Evolutionary conservation across 768 basidiomycete species (phyloP), one percentile per base, ranked within the genome.

Genomic region (Lactarius quietus): DNA sequence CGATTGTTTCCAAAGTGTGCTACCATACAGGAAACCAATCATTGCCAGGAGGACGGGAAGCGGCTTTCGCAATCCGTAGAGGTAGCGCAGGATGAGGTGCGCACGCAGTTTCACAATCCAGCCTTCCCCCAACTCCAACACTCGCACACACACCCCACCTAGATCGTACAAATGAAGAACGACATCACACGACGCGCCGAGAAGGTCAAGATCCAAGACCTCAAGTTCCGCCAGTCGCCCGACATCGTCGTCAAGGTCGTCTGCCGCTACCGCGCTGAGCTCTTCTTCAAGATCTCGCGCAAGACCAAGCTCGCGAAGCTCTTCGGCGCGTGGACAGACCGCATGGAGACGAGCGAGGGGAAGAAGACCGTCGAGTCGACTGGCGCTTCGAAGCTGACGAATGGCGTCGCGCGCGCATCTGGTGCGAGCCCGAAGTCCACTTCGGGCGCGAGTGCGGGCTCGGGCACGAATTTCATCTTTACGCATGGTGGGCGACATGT

Each of bases 271-370:
- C 89, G 93, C 53, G 91, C 92, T 4, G 92, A 95, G 72, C 82
- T 95, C 48, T 93, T 91, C 79, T 95, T 95, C 84, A 94, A 93
- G 76, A 92, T 95, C 69, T 91, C 90, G 10, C 88, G 93, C 74
- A 93, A 93, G 77, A 92, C 90, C 31, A 93, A 92, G 73, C 80
- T 95, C 38, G 86, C 87, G 62, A 83, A 89, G 62, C 80, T 94
- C 62, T 92, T 94, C 75, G 88, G 86, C 70, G 89, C 92, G 35
- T 94, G 92, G 92, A 92, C 90, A 31, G 90, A 90, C 58, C 82
- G 92, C 68, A 95, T 95, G 93, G 92, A 92, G 73, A 68, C 68
- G 38, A 59, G 59, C 28, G 56, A 62, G 15, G 56, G 59, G 57
- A 70, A 67, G 59, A 85, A 82, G 73, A 73, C 79, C 54, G 83